These are phyloP conservation scores for Podosphaera leucotricha DNA, from an alignment of 2,329 filamentous ascomycete genomes.

Conservation along the genomic window DNA sequence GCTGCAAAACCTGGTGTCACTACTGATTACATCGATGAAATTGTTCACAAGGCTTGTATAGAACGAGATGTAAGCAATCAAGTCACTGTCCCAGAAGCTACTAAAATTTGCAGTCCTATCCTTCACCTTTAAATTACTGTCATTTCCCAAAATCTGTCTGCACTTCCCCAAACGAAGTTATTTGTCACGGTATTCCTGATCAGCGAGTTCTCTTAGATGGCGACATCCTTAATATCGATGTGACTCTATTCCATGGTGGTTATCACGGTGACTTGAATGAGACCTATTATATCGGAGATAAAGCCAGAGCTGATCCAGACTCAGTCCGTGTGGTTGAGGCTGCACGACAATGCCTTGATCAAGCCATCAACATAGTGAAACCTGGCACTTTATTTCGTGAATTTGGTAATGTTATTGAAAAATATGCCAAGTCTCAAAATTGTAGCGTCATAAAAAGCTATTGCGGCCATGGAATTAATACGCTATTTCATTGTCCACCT, in stretches of 20 bases:
- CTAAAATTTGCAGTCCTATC: constrained; percentile 46
- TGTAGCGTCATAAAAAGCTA: constrained; percentile 92
- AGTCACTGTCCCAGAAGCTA: not conserved
- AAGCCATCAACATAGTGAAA: constrained; percentile 77
- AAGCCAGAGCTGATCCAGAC: constrained; percentile 61
- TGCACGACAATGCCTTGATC: constrained; percentile 69
- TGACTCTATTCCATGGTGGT: constrained; percentile 79
- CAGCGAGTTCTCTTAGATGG: constrained; percentile 69
- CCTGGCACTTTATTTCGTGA: constrained; percentile 83
- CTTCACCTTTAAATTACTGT: constrained; percentile 85
- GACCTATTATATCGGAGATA: constrained; percentile 92
- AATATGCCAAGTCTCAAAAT: constrained; percentile 62
- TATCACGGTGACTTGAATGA: constrained; percentile 96
- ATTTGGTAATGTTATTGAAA: constrained; percentile 86
- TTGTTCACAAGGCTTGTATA: constrained; percentile 85
- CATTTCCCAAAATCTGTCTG: constrained; percentile 96
- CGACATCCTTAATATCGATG: constrained; percentile 92
- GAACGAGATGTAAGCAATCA: constrained; percentile 57
- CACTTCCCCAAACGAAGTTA: constrained; percentile 88
- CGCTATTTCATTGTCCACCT: constrained; percentile 76
- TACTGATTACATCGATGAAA: constrained; percentile 82
- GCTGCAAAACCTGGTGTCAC: constrained; percentile 77
- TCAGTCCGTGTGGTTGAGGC: constrained; percentile 78
- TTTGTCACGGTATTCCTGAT: constrained; percentile 96
- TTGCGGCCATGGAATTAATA: constrained; percentile 88